Conservation (phyloP, 1,139 yeast species). For the Hemisphaericaspora xylofermentans region DNA sequence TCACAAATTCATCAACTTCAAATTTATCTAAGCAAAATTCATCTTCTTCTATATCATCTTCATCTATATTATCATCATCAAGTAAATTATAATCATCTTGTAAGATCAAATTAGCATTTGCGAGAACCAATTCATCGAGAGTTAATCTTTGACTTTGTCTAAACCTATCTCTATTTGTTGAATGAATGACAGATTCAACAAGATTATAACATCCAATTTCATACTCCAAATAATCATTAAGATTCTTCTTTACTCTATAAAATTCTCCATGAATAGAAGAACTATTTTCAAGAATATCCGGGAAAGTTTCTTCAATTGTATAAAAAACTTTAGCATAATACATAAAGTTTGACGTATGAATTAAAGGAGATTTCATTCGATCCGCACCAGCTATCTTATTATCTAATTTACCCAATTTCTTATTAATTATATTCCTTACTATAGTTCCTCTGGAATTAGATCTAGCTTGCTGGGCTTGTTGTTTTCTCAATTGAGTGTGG, state of each 20-base stretch:
- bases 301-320: slow-evolving; percentile 29
- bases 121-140: slow-evolving; percentile 10
- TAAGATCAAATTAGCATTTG: slow-evolving; percentile 2
- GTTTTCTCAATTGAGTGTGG: slow-evolving; percentile 20
- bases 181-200: slow-evolving; percentile 10
- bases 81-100: slow-evolving; percentile 15
- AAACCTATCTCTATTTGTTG: slow-evolving; percentile 16
- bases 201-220: slow-evolving; percentile 27
- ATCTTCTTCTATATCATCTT: slow-evolving; percentile 17
- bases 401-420: slow-evolving; percentile 24
- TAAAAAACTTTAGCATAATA: slow-evolving; percentile 37
- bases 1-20: slow-evolving; percentile 12
- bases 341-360: slow-evolving; percentile 31
- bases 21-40: slow-evolving; percentile 16
- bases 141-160: slow-evolving; percentile 17
- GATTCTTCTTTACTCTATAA: slow-evolving; percentile 23
- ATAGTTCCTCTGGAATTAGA: slow-evolving; percentile 19
- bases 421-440: slow-evolving; percentile 30
- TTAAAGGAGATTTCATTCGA: slow-evolving; percentile 14
- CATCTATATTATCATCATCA: slow-evolving; percentile 12
- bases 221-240: slow-evolving; percentile 23
- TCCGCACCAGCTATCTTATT: slow-evolving; percentile 12
- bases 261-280: slow-evolving; percentile 20
- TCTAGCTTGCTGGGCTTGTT: slow-evolving; percentile 18
- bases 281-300: slow-evolving; percentile 20